These are phyloP conservation scores for Macrotyloma uniflorum DNA, from an alignment of 306 rosid species.

Conservation along the genomic window DNA sequence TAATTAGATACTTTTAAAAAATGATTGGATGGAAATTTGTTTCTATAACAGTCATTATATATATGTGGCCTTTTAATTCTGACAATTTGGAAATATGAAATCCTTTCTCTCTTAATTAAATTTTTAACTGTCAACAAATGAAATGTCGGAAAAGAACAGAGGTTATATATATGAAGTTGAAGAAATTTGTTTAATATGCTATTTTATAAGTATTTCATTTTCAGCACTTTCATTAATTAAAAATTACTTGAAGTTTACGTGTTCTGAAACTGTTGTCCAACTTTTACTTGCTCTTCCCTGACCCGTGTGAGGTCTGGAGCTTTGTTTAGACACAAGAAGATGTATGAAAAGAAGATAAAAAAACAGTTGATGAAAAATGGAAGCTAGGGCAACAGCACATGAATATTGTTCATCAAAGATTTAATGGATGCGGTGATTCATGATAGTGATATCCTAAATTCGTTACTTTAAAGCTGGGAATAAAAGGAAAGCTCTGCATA, in stretches of 20 bases:
- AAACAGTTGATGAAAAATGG: background rate
- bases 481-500: background rate
- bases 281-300: background rate
- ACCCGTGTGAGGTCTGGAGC: background rate
- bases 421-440: conserved; percentile 1
- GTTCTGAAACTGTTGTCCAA: background rate
- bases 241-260: background rate
- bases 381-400: background rate
- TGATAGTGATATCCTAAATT: conserved; percentile 2
- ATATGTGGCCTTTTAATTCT: background rate
- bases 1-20: background rate
- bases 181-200: background rate
- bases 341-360: background rate
- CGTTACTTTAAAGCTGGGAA: conserved; percentile 10
- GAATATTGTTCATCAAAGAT: conserved; percentile 8
- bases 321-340: background rate
- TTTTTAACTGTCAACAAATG: background rate
- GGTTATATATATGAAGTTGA: background rate
- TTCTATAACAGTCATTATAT: background rate
- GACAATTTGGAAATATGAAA: background rate
- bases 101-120: background rate
- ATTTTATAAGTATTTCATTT: background rate
- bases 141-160: background rate
- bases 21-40: conserved; percentile 2
- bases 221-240: background rate